Percentiles rank a stretch among this genome's conserved stretches.
Evolutionary conservation across 2,329 filamentous ascomycete genomes (phyloP).

Genomic region (Aphanoascus verrucosus): DNA sequence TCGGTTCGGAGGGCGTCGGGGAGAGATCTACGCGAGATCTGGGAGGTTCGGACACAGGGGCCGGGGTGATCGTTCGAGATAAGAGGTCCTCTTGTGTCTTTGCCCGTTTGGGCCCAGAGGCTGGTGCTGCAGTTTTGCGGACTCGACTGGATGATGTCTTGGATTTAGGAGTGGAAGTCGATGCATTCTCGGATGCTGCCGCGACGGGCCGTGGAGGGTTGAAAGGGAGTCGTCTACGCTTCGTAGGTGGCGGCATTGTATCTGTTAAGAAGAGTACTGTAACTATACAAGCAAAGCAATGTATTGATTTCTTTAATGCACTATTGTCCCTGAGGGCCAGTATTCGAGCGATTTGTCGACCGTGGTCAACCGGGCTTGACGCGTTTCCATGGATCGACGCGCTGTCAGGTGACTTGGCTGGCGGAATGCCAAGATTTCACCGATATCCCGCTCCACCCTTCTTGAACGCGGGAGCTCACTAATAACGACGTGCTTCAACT

Average conservation of each 20-base stretch:
- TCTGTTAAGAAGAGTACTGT: too few species aligned
- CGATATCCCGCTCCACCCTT: not conserved
- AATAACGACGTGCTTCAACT: not conserved
- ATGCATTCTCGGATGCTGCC: conserved; percentile 20
- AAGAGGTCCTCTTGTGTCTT: conserved; percentile 13
- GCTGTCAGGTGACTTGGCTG: not conserved
- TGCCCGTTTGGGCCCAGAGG: conserved; percentile 1
- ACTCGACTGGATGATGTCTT: conserved; percentile 15
- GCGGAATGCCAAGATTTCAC: not conserved
- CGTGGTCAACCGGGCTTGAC: not conserved
- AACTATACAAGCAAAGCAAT: not conserved
- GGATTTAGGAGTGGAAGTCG: conserved; percentile 15
- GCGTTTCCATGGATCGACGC: not conserved
- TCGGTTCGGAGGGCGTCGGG: conserved; percentile 10
- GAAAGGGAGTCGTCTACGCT: conserved; percentile 35
- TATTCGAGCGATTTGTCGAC: not conserved
- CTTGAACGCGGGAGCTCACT: not conserved
- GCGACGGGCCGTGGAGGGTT: conserved; percentile 33
- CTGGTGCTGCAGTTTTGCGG: conserved; percentile 13
- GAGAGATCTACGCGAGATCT: not conserved
- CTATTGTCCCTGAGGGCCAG: not conserved
- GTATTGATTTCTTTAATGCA: not conserved
- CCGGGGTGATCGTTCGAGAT: conserved; percentile 5
- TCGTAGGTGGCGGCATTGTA: conserved; percentile 24
- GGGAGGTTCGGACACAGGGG: not conserved